Base-by-base conservation (phyloP, 2,329 filamentous ascomycete genomes). In the Paecilomyces sp. region DNA sequence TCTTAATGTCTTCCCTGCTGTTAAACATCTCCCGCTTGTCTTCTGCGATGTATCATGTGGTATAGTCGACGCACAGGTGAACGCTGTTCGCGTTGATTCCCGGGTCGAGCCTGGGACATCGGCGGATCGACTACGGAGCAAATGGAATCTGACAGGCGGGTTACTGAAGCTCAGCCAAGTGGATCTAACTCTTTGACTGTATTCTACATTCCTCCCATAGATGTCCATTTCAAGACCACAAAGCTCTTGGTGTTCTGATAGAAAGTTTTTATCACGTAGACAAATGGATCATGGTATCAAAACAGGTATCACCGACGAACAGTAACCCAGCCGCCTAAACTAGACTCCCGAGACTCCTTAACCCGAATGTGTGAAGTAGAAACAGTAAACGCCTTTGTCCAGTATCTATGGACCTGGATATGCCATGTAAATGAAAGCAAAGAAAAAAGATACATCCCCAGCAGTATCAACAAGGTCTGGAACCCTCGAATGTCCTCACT, bases 21-120 rank as follows among this genome's bases (percentile, higher is more conserved):
- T 30, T 30, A n/a, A 30, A 53, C 22, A 30, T 53, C 51, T 53
- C 51, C 51, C 51, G 22, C 51, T 53, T 53, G 51, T 53, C 61
- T 68, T 64, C 62, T 63, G 61, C 62, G 61, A 62, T 60, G 62
- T 64, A 64, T 66, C 64, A 65, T 68, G 65, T 68, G 69, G 63
- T 64, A 68, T 69, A 70, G 66, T 68, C 60, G 63, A 63, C 67
- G 61, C 63, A 63, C 62, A 66, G 58, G 59, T 63, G 24, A 60
- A 47, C 18, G 9, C 51, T 53, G 51, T 25, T 30, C 28, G 51
- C 51, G 51, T 53, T 53, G 51, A 30, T 25, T 53, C 51, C 25
- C 15, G 51, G 51, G 51, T n/a, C 51, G 12, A 15, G 24, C 24
- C 51, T 5, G 28, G 28, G 22, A 53, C 24, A 53, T 53, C 22